Base-by-base conservation (phyloP, 768 basidiomycete species). In the Macrocybe gigantea region DNA sequence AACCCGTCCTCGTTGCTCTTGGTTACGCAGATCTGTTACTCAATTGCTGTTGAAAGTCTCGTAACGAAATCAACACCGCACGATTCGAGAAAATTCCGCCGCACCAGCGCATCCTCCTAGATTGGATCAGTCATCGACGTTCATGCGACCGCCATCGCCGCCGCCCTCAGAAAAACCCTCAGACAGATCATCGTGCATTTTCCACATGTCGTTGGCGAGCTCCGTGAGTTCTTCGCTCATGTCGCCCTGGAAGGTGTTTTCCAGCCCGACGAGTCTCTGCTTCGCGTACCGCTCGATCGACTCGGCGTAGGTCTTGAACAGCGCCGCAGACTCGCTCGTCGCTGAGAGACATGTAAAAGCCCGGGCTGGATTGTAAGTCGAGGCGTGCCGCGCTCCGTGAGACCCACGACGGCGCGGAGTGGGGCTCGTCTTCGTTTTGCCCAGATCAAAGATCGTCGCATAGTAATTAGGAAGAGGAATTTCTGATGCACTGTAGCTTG, bases 161-260 rank as follows among this genome's bases (percentile, higher is more conserved):
- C 22, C 22, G 22, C 22, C 22, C 22, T 22, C 22, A 22, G 22
- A 22, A 22, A 22, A 22, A 22, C 22, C 22, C 22, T 22, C 22
- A 22, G 22, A 22, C 22, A 67, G 63, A 52, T 63, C 66, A 50
- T 83, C 82, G 41, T 75, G 72, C 30, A 85, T 63, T 13, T 70
- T 74, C 83, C 85, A 84, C 41, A 86, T 56, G 36, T 74, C 74
- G 53, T 79, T 77, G 11, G 62, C 69, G 33, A 86, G 60, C 44
- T 83, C 83, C 47, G 58, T 71, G 45, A 83, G 54, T 4, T 83
- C 83, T 50, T 85, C 85, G 3, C 22, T 4, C 1, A 22, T 22
- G 22, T 22, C 22, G 22, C 22, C 22, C 22, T 22, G 22, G 4
- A 22, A 22, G 22, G 22, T 22, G 22, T 4, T 22, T 22, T 22